phyloP scores from a whole-genome alignment of 163 green algal genomes.

The Scenedesmus sp. region DNA sequence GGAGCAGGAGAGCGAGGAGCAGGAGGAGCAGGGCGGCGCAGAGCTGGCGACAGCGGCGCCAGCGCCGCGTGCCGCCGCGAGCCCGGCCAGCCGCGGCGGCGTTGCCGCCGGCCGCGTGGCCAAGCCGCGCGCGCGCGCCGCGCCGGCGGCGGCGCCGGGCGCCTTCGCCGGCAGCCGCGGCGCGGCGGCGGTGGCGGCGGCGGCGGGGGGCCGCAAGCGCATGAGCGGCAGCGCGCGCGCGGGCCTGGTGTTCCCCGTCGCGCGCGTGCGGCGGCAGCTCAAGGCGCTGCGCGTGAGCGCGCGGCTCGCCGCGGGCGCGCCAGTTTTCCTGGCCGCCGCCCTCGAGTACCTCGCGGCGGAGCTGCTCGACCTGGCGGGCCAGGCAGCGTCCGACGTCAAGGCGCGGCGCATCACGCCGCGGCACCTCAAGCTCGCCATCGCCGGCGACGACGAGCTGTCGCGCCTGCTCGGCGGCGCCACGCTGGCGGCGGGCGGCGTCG shows the following conservation, averaged over 20 bases:
- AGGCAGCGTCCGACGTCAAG: constrained; percentile 92
- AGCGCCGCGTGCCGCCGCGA: too few species aligned
- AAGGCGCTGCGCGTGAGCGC: constrained; percentile 93
- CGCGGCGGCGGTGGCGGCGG: too few species aligned
- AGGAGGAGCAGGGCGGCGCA: too few species aligned
- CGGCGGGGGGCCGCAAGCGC: too few species aligned
- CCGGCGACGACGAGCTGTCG: constrained; percentile 96
- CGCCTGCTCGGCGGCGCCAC: constrained; percentile 93
- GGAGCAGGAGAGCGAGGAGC: too few species aligned
- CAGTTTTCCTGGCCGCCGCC: constrained; percentile 90
- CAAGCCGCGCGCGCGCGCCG: too few species aligned
- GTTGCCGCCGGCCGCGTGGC: too few species aligned
- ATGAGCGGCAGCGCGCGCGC: too few species aligned
- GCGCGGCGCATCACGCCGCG: constrained; percentile 90
- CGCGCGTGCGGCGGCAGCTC: constrained; percentile 90
- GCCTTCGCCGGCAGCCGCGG: too few species aligned
- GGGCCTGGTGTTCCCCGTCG: constrained; percentile 96
- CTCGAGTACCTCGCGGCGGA: constrained; percentile 95
- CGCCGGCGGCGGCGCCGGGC: too few species aligned
- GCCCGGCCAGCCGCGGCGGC: too few species aligned
- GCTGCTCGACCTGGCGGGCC: constrained; percentile 91
- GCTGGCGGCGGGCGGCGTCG: constrained; percentile 92
- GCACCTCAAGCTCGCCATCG: constrained; percentile 95
- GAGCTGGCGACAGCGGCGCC: too few species aligned
- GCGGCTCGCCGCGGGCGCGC: constrained; percentile 76